Base-by-base conservation (phyloP, 2,329 filamentous ascomycete genomes). In the Gaeumannomyces sp. region DNA sequence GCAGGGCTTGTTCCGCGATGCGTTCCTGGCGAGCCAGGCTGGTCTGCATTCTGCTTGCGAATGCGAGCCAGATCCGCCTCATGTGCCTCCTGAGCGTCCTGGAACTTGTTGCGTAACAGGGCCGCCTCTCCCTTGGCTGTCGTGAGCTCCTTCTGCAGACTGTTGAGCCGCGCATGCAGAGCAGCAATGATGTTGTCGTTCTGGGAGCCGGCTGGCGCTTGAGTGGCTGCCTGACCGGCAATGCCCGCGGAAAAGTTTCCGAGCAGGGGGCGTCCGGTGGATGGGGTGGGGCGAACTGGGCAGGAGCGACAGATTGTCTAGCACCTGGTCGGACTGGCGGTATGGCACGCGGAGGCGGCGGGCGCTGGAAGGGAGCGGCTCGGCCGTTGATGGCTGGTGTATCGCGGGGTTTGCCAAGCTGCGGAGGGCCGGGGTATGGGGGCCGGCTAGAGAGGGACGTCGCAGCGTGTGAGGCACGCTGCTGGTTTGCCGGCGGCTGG, bases 31-130 rank as follows among this genome's bases (percentile, higher is more conserved):
- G 87, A 6, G 84, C 83, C 13, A 87, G n/a, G 65, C 68, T 89
- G 84, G 62, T 92, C 89, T 1, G 82, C 82, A 69, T 87, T 86
- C 67, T 84, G 76, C 68, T 87, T 87, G 70, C 85, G 86, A 65
- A 91, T 77, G 7, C 83, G 80, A 27, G 81, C 76, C 29, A 93
- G 74, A 69, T 88, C 83, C 29, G 83, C 81, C 62, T 91, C 86
- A 71, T 89, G 85, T 60, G 87, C 83, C 63, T 85, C 84, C 22
- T 81, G 79, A 0, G 81, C 78, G 70, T 86, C 89, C 62, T 88
- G 84, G 57, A 86, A 82, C 66, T 91, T 91, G 66, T 85, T 84
- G 45, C 91, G 85, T n/a, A 93, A 81, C 66, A 93, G 92, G 62
- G 89, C 83, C 33, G 87, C 87, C 73, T 93, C 90, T 62, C 91